These are phyloP conservation scores for Cotoneaster glaucophyllus DNA, from an alignment of 306 rosid genomes.

Conservation along the genomic window DNA sequence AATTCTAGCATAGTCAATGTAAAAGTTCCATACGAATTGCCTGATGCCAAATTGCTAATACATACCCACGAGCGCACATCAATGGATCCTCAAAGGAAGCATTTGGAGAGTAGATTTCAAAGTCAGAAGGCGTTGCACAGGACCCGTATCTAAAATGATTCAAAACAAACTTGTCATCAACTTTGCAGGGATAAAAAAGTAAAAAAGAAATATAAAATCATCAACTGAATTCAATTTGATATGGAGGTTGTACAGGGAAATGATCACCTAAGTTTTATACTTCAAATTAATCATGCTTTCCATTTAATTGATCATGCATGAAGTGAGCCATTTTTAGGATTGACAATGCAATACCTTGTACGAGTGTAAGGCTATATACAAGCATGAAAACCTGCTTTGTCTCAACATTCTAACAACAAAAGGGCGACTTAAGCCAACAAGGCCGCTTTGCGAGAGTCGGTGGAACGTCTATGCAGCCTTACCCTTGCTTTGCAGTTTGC, in stretches of 20 bases:
- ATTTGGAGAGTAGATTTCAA: constrained; percentile 56
- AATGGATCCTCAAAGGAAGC: constrained; percentile 90
- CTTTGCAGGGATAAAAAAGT: neutral
- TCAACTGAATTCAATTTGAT: neutral
- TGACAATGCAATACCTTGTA: too few species aligned
- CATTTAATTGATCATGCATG: neutral
- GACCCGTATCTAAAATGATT: constrained; percentile 59
- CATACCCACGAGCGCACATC: constrained; percentile 67
- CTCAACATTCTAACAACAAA: neutral
- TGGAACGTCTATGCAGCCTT: too few species aligned
- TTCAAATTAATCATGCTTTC: neutral
- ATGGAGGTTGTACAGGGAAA: neutral
- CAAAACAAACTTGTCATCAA: neutral
- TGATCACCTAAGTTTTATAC: neutral
- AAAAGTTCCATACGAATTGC: neutral
- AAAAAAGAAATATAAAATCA: neutral
- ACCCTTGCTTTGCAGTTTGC: too few species aligned
- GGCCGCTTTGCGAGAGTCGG: too few species aligned
- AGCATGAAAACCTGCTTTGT: neutral
- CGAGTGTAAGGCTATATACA: too few species aligned
- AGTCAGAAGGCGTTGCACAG: constrained; percentile 55
- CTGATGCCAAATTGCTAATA: neutral
- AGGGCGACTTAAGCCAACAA: too few species aligned
- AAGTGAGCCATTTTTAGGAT: neutral
- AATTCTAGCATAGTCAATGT: neutral